Evolutionary conservation across 805 yeast genomes (phyloP).

Genomic region (Yarrowia deformans): DNA sequence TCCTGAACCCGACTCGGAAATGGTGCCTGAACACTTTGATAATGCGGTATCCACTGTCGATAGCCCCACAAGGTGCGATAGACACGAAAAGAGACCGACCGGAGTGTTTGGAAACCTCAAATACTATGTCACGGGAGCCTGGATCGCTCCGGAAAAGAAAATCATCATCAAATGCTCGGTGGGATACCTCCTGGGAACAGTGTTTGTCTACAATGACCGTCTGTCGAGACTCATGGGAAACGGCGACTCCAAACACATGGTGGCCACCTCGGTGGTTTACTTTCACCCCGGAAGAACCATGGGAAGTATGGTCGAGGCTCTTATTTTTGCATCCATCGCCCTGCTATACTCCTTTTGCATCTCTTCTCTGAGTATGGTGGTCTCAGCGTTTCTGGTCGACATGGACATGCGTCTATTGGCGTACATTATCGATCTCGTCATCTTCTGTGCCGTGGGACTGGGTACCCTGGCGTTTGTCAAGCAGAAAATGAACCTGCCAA

Average conservation of each 20-base stretch:
- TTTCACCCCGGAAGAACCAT: conserved; percentile 82
- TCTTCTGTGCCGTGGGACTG: conserved; percentile 60
- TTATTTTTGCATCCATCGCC: conserved; percentile 64
- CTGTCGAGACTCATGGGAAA: conserved; percentile 61
- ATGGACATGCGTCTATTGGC: conserved; percentile 59
- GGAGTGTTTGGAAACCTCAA: conserved; percentile 1
- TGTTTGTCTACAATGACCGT: conserved; percentile 66
- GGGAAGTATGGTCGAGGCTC: conserved; percentile 81
- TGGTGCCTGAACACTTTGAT: not conserved
- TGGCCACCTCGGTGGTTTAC: conserved; percentile 83
- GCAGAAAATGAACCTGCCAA: conserved; percentile 67
- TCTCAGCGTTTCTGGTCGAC: conserved; percentile 58
- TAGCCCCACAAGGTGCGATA: conserved; percentile 5
- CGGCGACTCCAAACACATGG: conserved; percentile 78
- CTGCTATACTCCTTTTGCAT: conserved; percentile 62
- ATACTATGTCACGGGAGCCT: conserved; percentile 1
- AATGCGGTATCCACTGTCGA: not conserved
- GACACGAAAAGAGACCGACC: not conserved
- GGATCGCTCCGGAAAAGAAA: conserved; percentile 39
- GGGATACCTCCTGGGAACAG: conserved; percentile 76
- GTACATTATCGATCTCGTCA: conserved; percentile 60
- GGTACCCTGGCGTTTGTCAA: conserved; percentile 75
- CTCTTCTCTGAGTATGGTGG: conserved; percentile 59
- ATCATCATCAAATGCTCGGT: conserved; percentile 66
- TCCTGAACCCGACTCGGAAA: not conserved